Evolutionary conservation across 2,329 filamentous ascomycete genomes (phyloP).

Genomic region (Myriangium duriaei): DNA sequence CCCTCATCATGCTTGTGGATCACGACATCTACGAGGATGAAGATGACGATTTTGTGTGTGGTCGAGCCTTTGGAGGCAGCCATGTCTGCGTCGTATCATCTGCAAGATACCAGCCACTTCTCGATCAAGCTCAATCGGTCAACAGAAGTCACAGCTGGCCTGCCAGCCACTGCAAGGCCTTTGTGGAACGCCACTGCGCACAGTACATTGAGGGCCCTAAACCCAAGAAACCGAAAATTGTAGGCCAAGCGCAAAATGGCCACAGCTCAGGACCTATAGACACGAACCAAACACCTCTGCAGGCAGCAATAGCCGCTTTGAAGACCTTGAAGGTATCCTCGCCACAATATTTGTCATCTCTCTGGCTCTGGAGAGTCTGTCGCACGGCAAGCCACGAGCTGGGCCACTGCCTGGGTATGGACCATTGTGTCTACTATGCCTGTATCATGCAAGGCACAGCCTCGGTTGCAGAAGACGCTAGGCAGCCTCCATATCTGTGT

Average conservation of each 20-base stretch:
- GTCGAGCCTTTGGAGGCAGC: conserved; percentile 54
- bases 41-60: conserved; percentile 55
- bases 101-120: conserved; percentile 50
- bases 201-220: conserved; percentile 10
- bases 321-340: too few relatives aligned
- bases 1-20: conserved; percentile 43
- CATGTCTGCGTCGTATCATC: conserved; percentile 50
- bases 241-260: too few relatives aligned
- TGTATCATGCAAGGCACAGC: conserved; percentile 52
- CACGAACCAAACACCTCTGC: too few relatives aligned
- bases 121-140: conserved; percentile 29
- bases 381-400: conserved; percentile 53
- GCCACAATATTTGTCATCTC: conserved; percentile 14
- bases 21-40: conserved; percentile 56
- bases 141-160: conserved; percentile 50
- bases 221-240: too few relatives aligned
- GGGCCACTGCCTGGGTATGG: conserved; percentile 56
- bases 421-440: conserved; percentile 53
- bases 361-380: conserved; percentile 48
- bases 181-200: conserved; percentile 29
- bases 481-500: conserved; percentile 53
- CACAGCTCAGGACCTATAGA: too few relatives aligned
- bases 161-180: conserved; percentile 45
- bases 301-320: too few relatives aligned
- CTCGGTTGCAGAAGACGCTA: conserved; percentile 43